Evolutionary conservation across 2,329 filamentous ascomycete genomes (phyloP).

Genomic region (Fusarium irregulare): DNA sequence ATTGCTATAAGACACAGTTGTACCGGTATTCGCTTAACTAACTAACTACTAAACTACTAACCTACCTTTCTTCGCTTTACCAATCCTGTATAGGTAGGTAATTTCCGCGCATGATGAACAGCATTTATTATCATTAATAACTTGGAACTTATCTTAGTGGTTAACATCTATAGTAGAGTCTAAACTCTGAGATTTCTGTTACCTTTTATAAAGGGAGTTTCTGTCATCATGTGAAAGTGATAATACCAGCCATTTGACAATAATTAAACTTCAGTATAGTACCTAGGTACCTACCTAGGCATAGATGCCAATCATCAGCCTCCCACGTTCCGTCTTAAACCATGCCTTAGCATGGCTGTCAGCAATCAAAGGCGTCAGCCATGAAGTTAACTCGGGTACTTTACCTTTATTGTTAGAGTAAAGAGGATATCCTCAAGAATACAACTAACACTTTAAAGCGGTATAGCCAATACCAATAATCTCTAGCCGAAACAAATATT

Average conservation of each 20-base stretch:
- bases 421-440: neutral
- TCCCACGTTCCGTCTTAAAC: neutral
- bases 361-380: neutral
- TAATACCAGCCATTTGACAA: neutral
- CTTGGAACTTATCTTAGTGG: neutral
- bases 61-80: neutral
- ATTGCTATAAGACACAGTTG: neutral
- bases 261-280: neutral
- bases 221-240: neutral
- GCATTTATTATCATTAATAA: neutral
- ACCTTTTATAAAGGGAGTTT: neutral
- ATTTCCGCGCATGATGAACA: slow-evolving; percentile 17
- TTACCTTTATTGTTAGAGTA: neutral
- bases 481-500: neutral
- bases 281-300: too few relatives aligned
- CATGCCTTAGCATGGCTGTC: neutral
- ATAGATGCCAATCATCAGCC: neutral
- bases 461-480: neutral
- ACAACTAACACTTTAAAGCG: neutral
- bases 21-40: neutral
- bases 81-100: neutral
- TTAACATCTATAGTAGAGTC: neutral
- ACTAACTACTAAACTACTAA: too few relatives aligned
- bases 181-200: neutral
- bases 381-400: neutral